These are phyloP conservation scores for Xylaria curta DNA, from an alignment of 495 filamentous ascomycete species.

Conservation along the genomic window DNA sequence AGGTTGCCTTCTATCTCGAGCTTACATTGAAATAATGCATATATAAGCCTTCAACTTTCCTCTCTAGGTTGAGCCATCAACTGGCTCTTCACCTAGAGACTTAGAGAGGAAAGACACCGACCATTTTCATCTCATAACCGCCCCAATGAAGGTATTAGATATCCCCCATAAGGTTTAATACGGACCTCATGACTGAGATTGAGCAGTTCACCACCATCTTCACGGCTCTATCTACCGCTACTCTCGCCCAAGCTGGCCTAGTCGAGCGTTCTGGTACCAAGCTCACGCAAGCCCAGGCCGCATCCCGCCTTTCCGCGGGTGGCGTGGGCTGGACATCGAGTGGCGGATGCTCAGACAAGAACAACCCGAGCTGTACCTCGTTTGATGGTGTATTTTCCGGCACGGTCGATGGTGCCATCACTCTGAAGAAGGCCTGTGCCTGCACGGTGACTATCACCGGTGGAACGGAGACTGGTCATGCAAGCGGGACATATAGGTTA, in stretches of 20 bases:
- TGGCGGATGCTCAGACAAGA: conserved; percentile 28
- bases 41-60: background rate
- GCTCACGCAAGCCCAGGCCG: conserved; percentile 30
- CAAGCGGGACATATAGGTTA: conserved; percentile 29
- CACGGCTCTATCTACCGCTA: conserved; percentile 8
- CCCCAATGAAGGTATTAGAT: conserved; percentile 18
- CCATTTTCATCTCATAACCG: background rate
- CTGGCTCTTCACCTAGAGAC: background rate
- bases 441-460: conserved; percentile 32
- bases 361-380: conserved; percentile 27
- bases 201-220: conserved; percentile 12
- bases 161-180: too few species aligned
- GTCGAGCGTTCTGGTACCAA: conserved; percentile 25
- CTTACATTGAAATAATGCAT: background rate
- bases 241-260: conserved; percentile 16
- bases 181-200: background rate
- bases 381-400: conserved; percentile 29
- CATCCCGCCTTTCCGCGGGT: conserved; percentile 18
- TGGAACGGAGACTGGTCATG: conserved; percentile 32
- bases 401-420: conserved; percentile 28
- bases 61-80: background rate
- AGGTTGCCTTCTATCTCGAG: background rate
- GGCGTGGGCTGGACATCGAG: conserved; percentile 28
- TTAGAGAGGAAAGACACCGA: background rate
- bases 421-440: conserved; percentile 28